phyloP scores from a whole-genome alignment of 352 stramenopile species.

The Paralagenidium karlingii region DNA sequence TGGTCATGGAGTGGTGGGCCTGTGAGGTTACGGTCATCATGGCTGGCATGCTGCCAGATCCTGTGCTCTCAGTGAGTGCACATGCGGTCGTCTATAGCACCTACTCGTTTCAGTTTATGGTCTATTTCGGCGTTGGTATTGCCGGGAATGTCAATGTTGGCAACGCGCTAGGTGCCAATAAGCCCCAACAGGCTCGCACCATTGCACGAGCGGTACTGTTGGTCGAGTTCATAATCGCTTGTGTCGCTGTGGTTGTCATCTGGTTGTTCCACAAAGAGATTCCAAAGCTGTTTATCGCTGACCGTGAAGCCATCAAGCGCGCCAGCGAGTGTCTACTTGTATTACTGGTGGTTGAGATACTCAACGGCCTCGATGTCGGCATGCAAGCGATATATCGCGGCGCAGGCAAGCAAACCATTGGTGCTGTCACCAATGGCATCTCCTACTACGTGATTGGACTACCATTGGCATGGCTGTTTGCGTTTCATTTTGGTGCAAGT shows the following conservation, averaged over 20 bases:
- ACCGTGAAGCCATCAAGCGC: slow-evolving; percentile 16
- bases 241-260: slow-evolving; percentile 21
- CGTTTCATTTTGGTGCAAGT: slow-evolving; percentile 20
- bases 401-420: slow-evolving; percentile 42
- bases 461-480: slow-evolving; percentile 37
- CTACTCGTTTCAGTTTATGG: slow-evolving; percentile 55
- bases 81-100: slow-evolving; percentile 66
- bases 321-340: slow-evolving; percentile 30
- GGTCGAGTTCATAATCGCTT: slow-evolving; percentile 17
- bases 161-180: slow-evolving; percentile 56
- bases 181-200: slow-evolving; percentile 31
- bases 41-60: slow-evolving; percentile 40
- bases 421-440: slow-evolving; percentile 45
- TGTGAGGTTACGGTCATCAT: slow-evolving; percentile 70
- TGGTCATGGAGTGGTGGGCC: slow-evolving; percentile 65
- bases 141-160: slow-evolving; percentile 58
- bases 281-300: slow-evolving; percentile 21
- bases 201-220: slow-evolving; percentile 23
- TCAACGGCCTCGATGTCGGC: slow-evolving; percentile 53
- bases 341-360: slow-evolving; percentile 45
- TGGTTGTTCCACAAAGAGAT: slow-evolving; percentile 24
- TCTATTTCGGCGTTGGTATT: slow-evolving; percentile 49
- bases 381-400: slow-evolving; percentile 60
- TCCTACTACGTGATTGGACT: slow-evolving; percentile 68
- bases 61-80: slow-evolving; percentile 47